Evolutionary conservation across 345 rosid genomes (phyloP).

Genomic region (Hirschfeldia incana): DNA sequence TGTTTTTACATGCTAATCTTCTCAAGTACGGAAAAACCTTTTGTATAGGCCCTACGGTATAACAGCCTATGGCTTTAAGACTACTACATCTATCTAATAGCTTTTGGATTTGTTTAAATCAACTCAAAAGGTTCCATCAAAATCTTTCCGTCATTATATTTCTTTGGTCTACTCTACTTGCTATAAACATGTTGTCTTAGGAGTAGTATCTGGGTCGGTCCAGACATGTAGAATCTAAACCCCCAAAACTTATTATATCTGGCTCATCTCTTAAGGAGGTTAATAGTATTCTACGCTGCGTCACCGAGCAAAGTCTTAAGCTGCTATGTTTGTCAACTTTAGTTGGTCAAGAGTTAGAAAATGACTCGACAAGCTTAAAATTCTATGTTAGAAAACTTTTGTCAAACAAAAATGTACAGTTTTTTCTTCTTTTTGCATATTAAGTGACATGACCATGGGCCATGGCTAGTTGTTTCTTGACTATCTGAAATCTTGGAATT

Average conservation of each 20-base stretch:
- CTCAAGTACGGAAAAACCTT: not conserved
- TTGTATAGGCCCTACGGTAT: slow-evolving; percentile 19
- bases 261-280: not conserved
- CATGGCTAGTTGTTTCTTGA: not conserved
- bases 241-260: not conserved
- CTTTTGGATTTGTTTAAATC: not conserved
- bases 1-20: slow-evolving; percentile 1
- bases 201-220: not conserved
- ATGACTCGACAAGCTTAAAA: not conserved
- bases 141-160: not conserved
- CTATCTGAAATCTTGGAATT: not conserved
- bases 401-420: not conserved
- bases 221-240: too few species aligned
- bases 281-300: not conserved
- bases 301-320: not conserved
- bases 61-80: slow-evolving; percentile 3
- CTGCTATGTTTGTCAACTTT: not conserved
- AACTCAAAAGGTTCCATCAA: slow-evolving; percentile 2
- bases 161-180: not conserved
- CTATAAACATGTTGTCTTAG: not conserved
- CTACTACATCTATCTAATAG: not conserved
- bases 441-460: not conserved
- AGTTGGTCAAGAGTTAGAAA: not conserved
- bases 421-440: not conserved
- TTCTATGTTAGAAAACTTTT: not conserved